Percentiles rank a stretch among this genome's conserved stretches.
Conservation (phyloP, 108 stramenopile genomes). For the Nitzschia sp. region DNA sequence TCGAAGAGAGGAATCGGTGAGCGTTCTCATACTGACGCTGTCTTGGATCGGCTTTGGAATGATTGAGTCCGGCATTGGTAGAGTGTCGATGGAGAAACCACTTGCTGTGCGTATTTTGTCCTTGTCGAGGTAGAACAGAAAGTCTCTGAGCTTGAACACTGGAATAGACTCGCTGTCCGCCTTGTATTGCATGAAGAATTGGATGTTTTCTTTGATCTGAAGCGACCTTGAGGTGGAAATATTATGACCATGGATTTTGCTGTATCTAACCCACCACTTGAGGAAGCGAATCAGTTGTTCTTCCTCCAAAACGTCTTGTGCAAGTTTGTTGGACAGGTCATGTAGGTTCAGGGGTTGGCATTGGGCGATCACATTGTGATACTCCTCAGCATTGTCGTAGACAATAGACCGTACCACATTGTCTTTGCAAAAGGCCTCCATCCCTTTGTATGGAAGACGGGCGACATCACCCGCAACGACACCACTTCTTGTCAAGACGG, state of each 20-base stretch:
- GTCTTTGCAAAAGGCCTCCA: constrained; percentile 40
- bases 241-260: constrained; percentile 36
- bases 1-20: constrained; percentile 43
- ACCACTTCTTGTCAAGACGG: constrained; percentile 57
- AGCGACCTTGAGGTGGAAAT: constrained; percentile 26
- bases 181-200: constrained; percentile 32
- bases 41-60: constrained; percentile 50
- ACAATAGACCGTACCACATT: constrained; percentile 42
- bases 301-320: constrained; percentile 45
- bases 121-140: constrained; percentile 58
- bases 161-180: constrained; percentile 12
- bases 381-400: constrained; percentile 64
- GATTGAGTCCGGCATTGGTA: constrained; percentile 74
- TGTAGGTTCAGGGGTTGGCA: constrained; percentile 47
- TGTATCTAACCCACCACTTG: constrained; percentile 73
- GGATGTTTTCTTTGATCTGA: constrained; percentile 49
- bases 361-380: constrained; percentile 68
- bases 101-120: constrained; percentile 23
- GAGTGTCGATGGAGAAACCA: constrained; percentile 20
- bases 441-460: constrained; percentile 58
- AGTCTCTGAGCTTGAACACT: constrained; percentile 43
- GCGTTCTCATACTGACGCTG: constrained; percentile 36
- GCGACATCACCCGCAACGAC: constrained; percentile 65
- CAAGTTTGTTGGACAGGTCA: constrained; percentile 45
- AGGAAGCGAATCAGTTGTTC: constrained; percentile 47